phyloP scores from a whole-genome alignment of 1,284 basidiomycete genomes.

The Ganoderma sp. region DNA sequence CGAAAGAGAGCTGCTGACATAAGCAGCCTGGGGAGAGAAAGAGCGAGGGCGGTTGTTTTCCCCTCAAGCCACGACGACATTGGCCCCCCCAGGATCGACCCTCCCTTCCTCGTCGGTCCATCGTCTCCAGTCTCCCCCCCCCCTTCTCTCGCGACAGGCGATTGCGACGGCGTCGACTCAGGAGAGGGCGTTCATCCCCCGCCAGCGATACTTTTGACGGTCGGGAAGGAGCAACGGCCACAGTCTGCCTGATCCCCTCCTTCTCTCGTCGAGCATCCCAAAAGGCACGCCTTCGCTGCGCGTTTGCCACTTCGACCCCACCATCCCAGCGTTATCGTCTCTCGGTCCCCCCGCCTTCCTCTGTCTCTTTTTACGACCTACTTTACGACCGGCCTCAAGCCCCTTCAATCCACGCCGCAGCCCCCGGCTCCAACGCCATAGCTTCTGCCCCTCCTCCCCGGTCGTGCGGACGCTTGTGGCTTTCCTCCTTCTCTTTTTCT shows the following conservation, averaged over 20 bases:
- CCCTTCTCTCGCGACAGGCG: conserved; percentile 47
- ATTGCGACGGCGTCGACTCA: conserved; percentile 48
- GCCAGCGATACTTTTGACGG: conserved; percentile 40
- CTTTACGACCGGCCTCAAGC: conserved; percentile 53
- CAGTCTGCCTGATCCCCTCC: conserved; percentile 45
- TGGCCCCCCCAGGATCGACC: conserved; percentile 53
- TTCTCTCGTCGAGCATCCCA: conserved; percentile 48
- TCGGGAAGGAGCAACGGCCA: conserved; percentile 36
- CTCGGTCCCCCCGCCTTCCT: conserved; percentile 44
- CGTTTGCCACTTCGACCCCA: conserved; percentile 67
- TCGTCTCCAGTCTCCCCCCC: conserved; percentile 44
- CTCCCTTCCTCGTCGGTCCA: conserved; percentile 47
- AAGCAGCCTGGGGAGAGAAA: conserved; percentile 31
- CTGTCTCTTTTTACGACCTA: conserved; percentile 46
- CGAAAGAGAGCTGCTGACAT: conserved; percentile 29
- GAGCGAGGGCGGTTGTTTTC: conserved; percentile 30
- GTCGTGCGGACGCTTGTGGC: conserved; percentile 37
- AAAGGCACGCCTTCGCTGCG: conserved; percentile 93
- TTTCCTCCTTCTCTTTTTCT: conserved; percentile 43
- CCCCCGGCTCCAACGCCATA: conserved; percentile 34
- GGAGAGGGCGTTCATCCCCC: conserved; percentile 42
- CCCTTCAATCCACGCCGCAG: conserved; percentile 42
- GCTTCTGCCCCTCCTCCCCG: conserved; percentile 30
- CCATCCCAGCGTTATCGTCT: conserved; percentile 39
- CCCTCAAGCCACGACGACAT: conserved; percentile 41